These are phyloP conservation scores for Eucalyptus virginea DNA, from an alignment of 345 rosid species.

Conservation along the genomic window DNA sequence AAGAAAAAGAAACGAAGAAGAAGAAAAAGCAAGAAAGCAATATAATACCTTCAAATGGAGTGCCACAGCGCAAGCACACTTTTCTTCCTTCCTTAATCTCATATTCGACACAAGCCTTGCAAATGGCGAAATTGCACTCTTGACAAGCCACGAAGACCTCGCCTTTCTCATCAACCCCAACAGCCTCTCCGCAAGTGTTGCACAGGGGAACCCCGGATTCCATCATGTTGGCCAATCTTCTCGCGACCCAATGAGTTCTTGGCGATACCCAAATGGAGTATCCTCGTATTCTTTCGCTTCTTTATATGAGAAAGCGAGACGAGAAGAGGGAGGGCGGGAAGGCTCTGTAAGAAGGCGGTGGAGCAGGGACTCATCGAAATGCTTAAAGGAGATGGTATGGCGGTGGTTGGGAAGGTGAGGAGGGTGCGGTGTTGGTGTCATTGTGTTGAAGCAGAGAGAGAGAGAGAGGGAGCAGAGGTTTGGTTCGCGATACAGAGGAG, in stretches of 20 bases:
- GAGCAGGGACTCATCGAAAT: neutral
- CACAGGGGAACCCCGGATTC: constrained; percentile 64
- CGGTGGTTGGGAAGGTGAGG: constrained; percentile 16
- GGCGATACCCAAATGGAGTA: neutral
- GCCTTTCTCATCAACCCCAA: constrained; percentile 53
- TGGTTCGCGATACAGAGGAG: neutral
- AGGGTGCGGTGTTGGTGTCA: neutral
- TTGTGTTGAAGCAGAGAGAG: neutral
- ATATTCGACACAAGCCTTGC: constrained; percentile 77
- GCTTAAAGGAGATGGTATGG: neutral
- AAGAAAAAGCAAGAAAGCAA: neutral
- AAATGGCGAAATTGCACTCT: constrained; percentile 81
- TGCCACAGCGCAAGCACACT: constrained; percentile 72
- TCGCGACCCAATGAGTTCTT: neutral
- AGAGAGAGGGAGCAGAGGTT: neutral
- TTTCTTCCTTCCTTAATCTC: constrained; percentile 79
- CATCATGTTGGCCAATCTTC: constrained; percentile 40
- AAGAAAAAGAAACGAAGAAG: neutral
- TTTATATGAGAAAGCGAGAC: neutral
- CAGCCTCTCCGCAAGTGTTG: constrained; percentile 77
- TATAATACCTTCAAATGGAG: constrained; percentile 53
- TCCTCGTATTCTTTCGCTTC: neutral
- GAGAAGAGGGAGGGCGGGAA: neutral
- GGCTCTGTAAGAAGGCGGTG: neutral
- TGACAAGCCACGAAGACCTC: constrained; percentile 72